Conservation (phyloP, 495 filamentous ascomycete genomes). For the Talaromyces trachyspermus region DNA sequence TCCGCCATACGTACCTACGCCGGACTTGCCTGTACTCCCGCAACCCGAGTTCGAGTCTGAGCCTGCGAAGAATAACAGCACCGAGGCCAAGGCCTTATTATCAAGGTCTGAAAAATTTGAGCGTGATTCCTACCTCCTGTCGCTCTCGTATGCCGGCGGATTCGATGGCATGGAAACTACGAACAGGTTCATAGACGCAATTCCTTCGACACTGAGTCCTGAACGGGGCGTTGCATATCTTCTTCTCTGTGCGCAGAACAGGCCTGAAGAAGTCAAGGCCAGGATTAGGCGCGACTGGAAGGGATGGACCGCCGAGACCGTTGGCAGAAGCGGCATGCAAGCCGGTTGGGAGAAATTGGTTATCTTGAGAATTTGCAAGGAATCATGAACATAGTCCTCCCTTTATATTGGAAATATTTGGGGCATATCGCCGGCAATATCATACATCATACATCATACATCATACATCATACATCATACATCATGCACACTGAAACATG, state of each 20-base stretch:
- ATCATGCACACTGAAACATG: too few species aligned
- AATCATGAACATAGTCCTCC: background rate
- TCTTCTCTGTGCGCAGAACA: constrained; percentile 82
- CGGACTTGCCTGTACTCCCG: constrained; percentile 52
- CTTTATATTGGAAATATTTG: background rate
- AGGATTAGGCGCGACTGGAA: constrained; percentile 48
- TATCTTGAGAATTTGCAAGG: constrained; percentile 70
- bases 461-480: too few species aligned
- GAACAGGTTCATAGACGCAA: constrained; percentile 58
- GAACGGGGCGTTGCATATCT: constrained; percentile 76
- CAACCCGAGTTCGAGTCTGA: constrained; percentile 20
- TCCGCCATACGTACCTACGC: constrained; percentile 89
- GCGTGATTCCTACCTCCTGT: constrained; percentile 71
- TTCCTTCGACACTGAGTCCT: constrained; percentile 54
- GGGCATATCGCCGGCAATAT: background rate
- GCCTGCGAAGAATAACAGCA: too few species aligned
- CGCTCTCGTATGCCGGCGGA: constrained; percentile 82
- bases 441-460: too few species aligned
- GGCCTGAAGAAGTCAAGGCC: constrained; percentile 64
- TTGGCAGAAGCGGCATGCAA: constrained; percentile 72
- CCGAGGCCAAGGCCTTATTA: constrained; percentile 10
- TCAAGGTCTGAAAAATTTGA: constrained; percentile 44
- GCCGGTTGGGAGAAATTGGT: constrained; percentile 90
- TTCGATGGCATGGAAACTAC: constrained; percentile 90
- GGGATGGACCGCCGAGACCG: constrained; percentile 68